Percentiles rank a stretch among this genome's conserved stretches.
Evolutionary conservation across 2,329 filamentous ascomycete species (phyloP).

Genomic region (Lachnellula arida): DNA sequence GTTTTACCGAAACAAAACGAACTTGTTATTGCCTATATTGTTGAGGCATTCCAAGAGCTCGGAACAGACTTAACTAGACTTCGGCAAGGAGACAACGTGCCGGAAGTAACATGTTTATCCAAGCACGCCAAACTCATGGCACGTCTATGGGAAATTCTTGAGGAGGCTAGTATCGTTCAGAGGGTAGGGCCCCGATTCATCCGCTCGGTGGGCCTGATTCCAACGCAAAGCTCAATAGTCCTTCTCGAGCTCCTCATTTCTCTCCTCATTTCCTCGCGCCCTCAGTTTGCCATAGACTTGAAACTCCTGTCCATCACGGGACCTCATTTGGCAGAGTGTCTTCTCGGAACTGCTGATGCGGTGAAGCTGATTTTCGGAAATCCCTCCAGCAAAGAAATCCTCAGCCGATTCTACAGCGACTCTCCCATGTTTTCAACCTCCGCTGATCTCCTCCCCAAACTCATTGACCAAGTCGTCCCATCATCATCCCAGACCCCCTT

Average conservation of each 20-base stretch:
- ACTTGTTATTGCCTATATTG: not conserved
- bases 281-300: not conserved
- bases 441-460: not conserved
- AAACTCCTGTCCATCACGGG: not conserved
- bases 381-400: not conserved
- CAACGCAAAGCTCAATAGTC: not conserved
- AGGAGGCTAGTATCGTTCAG: too few species aligned
- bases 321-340: not conserved
- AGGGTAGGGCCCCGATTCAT: not conserved
- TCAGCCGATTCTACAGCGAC: not conserved
- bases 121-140: not conserved
- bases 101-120: not conserved
- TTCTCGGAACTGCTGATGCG: not conserved
- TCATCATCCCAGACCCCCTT: not conserved
- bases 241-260: not conserved
- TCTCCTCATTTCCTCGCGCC: not conserved
- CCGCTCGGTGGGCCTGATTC: too few species aligned
- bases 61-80: not conserved
- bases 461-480: not conserved
- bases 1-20: not conserved
- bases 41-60: not conserved
- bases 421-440: not conserved
- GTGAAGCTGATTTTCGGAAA: not conserved
- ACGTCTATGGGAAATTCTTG: not conserved
- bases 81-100: not conserved